Evolutionary conservation across 768 basidiomycete species (phyloP).

Genomic region (Trametes coccinea): DNA sequence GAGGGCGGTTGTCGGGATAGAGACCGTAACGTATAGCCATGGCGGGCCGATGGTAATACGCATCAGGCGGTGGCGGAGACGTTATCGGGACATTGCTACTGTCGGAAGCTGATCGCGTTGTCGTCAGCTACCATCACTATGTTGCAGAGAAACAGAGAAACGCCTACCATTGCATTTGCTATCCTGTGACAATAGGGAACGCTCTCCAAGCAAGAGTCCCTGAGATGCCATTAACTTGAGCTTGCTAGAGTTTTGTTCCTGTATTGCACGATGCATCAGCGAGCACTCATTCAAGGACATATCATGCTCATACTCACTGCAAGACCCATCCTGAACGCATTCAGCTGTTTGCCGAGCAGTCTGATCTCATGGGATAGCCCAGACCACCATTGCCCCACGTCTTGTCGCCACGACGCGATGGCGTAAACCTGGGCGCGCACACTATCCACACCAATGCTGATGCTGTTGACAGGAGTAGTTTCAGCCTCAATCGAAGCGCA

Average conservation of each 20-base stretch:
- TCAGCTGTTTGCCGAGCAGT: not conserved
- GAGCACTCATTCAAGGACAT: not conserved
- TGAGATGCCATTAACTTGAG: not conserved
- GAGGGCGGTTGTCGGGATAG: too few relatives aligned
- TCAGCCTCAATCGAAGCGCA: not conserved
- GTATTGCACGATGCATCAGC: not conserved
- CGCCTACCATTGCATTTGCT: not conserved
- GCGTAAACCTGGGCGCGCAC: not conserved
- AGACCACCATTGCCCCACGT: not conserved
- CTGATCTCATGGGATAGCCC: not conserved
- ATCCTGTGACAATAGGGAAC: not conserved
- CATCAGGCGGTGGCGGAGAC: too few relatives aligned
- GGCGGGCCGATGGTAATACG: too few relatives aligned
- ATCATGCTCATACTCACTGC: not conserved
- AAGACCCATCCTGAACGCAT: not conserved
- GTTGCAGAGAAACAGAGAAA: not conserved
- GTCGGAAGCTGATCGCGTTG: too few relatives aligned
- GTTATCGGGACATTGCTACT: too few relatives aligned
- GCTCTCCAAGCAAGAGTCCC: not conserved
- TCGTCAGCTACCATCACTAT: too few relatives aligned
- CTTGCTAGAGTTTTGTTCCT: not conserved
- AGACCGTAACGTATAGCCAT: too few relatives aligned
- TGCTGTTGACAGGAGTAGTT: not conserved
- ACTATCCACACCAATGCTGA: not conserved
- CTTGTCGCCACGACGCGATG: not conserved